Conservation (phyloP, 116 monocot genomes). For the Iris pallida region DNA sequence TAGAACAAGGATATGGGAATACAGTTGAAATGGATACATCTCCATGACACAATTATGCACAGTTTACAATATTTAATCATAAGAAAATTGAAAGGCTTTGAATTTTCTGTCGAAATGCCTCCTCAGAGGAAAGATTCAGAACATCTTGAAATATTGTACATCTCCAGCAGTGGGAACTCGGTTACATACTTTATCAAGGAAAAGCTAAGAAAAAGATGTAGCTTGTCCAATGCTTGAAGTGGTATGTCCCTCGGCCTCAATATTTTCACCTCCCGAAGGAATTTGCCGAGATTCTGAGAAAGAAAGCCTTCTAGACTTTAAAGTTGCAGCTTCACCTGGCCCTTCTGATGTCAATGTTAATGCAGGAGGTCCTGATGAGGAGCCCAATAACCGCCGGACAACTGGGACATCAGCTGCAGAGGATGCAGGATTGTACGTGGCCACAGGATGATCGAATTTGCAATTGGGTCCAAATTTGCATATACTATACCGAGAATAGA, state of each 20-base stretch:
- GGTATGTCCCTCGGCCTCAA: slow-evolving; percentile 13
- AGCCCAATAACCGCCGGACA: slow-evolving; percentile 25
- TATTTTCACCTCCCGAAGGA: slow-evolving; percentile 12
- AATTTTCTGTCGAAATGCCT: too few relatives aligned
- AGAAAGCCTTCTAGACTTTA: slow-evolving; percentile 3
- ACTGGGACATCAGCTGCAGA: slow-evolving; percentile 41
- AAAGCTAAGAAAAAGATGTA: slow-evolving; percentile 17
- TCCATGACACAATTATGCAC: too few relatives aligned
- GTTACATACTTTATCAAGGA: slow-evolving; percentile 9
- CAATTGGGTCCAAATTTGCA: slow-evolving; percentile 99
- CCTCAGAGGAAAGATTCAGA: slow-evolving; percentile 10
- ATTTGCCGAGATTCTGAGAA: slow-evolving; percentile 16
- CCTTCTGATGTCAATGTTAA: slow-evolving; percentile 20
- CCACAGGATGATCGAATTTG: slow-evolving; percentile 95
- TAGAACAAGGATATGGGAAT: too few relatives aligned
- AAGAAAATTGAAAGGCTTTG: too few relatives aligned
- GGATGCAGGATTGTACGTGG: slow-evolving; percentile 18
- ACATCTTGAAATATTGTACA: slow-evolving; percentile 18
- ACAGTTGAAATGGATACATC: too few relatives aligned
- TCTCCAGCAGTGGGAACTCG: slow-evolving; percentile 12
- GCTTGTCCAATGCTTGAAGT: slow-evolving; percentile 13
- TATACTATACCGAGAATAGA: slow-evolving; percentile 90
- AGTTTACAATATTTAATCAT: too few relatives aligned
- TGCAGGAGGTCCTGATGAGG: slow-evolving; percentile 16
- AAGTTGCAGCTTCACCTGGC: slow-evolving; percentile 4